Evolutionary conservation across 768 basidiomycete genomes (phyloP), one percentile per base, ranked within the genome.

Genomic region (Porpolomopsis calyptriformis): DNA sequence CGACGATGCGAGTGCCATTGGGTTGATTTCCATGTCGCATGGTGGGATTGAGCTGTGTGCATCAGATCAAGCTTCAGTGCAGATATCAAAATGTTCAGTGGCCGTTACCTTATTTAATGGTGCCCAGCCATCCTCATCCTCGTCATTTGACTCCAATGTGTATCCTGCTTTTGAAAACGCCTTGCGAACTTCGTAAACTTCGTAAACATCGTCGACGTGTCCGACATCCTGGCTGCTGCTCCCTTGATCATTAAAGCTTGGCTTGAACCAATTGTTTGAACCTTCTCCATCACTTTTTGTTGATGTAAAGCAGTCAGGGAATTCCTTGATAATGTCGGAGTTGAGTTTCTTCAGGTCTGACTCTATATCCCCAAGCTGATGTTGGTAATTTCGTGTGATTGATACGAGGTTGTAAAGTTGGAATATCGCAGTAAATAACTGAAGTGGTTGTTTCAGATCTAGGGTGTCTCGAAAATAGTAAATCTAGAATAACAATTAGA

Each of bases 101-200:
- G 41, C 11, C 22, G 23, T 24, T 31, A 43, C 41, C 41, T 43
- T 25, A 19, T 43, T 43, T 25, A 43, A 25, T 22, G 41, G 41
- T 31, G 29, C 22, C 41, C 41, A 43, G 41, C 41, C 41, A 43
- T 43, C 10, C 41, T 43, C 25, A 43, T 43, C 41, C 41, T 43
- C 29, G 41, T 25, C 41, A 29, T 43, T 43, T 29, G 41, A 26
- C 41, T 43, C 41, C 26, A 43, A 29, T 12, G 29, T 7, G 20
- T 43, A 43, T 14, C 41, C 41, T 43, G 41, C 41, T 14, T 19
- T 29, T 12, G 41, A n/a, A 18, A 43, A 43, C 41, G 16, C 26
- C 41, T 43, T 14, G 26, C 22, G 16, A 43, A 43, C 41, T 25
- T 43, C 29, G 41, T 19, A 29, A 43, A 9, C 27, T 19, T 43